phyloP scores from a whole-genome alignment of 2,329 filamentous ascomycete genomes.

The Ilyonectria destructans region DNA sequence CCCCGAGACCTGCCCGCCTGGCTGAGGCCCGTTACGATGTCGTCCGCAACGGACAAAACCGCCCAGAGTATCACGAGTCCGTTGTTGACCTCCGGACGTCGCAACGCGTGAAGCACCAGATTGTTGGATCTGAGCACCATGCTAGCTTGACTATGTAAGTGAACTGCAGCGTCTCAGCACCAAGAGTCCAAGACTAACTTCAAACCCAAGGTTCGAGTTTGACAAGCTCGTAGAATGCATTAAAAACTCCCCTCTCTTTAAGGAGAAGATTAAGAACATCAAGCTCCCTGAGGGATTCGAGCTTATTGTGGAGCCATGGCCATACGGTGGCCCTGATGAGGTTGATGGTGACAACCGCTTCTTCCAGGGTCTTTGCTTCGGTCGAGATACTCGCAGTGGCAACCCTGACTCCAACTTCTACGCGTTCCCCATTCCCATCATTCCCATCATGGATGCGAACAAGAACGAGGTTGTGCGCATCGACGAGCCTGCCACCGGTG shows the following conservation, averaged over 20 bases:
- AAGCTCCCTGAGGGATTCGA: constrained; percentile 51
- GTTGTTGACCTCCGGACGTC: constrained; percentile 52
- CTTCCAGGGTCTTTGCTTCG: constrained; percentile 56
- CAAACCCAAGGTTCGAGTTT: constrained; percentile 50
- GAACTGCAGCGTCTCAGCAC: too few species aligned
- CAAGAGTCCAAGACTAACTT: neutral
- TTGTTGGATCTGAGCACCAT: constrained; percentile 50
- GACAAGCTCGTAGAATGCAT: constrained; percentile 53
- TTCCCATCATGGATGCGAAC: constrained; percentile 58
- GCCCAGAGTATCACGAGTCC: constrained; percentile 54
- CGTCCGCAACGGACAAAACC: constrained; percentile 46
- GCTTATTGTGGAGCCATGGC: constrained; percentile 55
- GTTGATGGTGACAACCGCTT: constrained; percentile 50
- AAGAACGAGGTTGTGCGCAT: constrained; percentile 54
- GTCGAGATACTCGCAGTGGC: constrained; percentile 48
- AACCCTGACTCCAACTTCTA: constrained; percentile 70
- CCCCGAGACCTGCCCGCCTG: constrained; percentile 53
- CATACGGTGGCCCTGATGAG: constrained; percentile 51
- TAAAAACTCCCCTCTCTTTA: constrained; percentile 50
- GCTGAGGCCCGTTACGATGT: constrained; percentile 62
- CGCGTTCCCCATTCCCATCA: constrained; percentile 67
- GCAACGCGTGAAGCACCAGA: constrained; percentile 46
- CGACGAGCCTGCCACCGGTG: constrained; percentile 55
- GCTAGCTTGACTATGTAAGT: constrained; percentile 53
- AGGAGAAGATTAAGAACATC: constrained; percentile 51